Percentiles rank a stretch among this genome's conserved stretches.
phyloP scores from a whole-genome alignment of 495 filamentous ascomycete species.

The Tuber brumale region DNA sequence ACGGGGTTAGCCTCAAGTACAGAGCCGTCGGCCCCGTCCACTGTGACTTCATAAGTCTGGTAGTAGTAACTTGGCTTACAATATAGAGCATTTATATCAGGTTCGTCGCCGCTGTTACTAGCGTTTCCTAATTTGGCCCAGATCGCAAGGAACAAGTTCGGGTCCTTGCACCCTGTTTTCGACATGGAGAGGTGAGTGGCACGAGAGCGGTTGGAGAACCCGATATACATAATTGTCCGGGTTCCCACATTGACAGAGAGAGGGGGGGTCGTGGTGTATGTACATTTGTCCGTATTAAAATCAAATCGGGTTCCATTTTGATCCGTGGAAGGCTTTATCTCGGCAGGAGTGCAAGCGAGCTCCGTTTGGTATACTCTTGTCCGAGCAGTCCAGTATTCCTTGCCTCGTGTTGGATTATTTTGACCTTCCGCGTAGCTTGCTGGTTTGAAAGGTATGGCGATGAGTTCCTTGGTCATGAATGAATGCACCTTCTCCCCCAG shows the following conservation, averaged over 20 bases:
- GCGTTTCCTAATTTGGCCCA: not conserved
- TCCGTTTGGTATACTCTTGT: slow-evolving; percentile 43
- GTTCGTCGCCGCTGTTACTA: not conserved
- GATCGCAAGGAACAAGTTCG: not conserved
- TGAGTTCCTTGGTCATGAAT: slow-evolving; percentile 44
- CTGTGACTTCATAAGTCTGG: slow-evolving; percentile 41
- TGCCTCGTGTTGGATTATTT: not conserved
- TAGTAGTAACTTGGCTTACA: slow-evolving; percentile 45
- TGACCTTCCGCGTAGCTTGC: not conserved
- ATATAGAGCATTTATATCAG: slow-evolving; percentile 42
- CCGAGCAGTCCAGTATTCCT: slow-evolving; percentile 40
- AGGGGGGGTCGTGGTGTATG: too few relatives aligned
- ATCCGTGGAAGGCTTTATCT: not conserved
- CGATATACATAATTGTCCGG: too few relatives aligned
- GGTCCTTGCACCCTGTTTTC: too few relatives aligned
- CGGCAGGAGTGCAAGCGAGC: slow-evolving; percentile 43
- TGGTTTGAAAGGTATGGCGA: slow-evolving; percentile 43
- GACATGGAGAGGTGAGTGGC: too few relatives aligned
- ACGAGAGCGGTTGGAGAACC: too few relatives aligned
- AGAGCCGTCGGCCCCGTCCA: slow-evolving; percentile 21
- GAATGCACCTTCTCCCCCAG: slow-evolving; percentile 43
- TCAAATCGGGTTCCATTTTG: not conserved
- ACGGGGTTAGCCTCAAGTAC: not conserved
- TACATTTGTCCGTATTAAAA: too few relatives aligned
- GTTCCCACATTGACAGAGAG: too few relatives aligned